A percentile compares a stretch with the other conserved stretches of the same genome.
Conservation (phyloP, 768 basidiomycete species). For the Panaeolus papilionaceus region DNA sequence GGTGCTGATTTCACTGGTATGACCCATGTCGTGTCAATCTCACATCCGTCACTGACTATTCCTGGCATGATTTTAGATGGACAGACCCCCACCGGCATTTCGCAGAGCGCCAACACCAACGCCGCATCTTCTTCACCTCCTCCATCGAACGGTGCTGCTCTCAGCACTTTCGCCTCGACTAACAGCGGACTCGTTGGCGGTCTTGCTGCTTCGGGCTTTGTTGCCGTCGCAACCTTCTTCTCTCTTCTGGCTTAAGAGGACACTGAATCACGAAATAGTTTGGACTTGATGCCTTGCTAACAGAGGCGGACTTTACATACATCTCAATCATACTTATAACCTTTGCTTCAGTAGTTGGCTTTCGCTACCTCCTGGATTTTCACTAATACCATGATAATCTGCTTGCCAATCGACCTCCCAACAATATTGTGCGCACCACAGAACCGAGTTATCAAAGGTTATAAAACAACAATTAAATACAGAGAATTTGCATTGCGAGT, state of each 20-base stretch:
- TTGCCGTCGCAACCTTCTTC: conserved; percentile 40
- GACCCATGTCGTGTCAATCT: conserved; percentile 24
- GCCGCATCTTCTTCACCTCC: conserved; percentile 14
- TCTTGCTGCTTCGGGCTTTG: conserved; percentile 31
- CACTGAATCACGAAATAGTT: not conserved
- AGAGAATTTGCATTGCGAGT: too few species aligned
- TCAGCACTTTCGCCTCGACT: conserved; percentile 15
- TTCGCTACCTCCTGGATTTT: not conserved
- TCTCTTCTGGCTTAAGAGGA: conserved; percentile 35
- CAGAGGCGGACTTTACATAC: not conserved
- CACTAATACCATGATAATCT: conserved; percentile 1
- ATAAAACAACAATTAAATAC: too few species aligned
- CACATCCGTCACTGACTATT: not conserved
- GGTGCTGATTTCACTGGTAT: conserved; percentile 60
- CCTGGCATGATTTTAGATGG: conserved; percentile 39
- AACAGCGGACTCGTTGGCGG: conserved; percentile 26
- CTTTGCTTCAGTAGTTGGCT: not conserved
- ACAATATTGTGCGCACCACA: not conserved
- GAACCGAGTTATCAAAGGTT: too few species aligned
- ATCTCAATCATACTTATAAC: not conserved
- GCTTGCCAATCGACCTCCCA: not conserved
- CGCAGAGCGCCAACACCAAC: conserved; percentile 37
- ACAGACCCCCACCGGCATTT: conserved; percentile 38
- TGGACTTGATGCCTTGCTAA: not conserved
- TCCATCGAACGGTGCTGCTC: conserved; percentile 21